Conservation (phyloP, 2,329 filamentous ascomycete genomes). For the Karstenula rhodostoma region DNA sequence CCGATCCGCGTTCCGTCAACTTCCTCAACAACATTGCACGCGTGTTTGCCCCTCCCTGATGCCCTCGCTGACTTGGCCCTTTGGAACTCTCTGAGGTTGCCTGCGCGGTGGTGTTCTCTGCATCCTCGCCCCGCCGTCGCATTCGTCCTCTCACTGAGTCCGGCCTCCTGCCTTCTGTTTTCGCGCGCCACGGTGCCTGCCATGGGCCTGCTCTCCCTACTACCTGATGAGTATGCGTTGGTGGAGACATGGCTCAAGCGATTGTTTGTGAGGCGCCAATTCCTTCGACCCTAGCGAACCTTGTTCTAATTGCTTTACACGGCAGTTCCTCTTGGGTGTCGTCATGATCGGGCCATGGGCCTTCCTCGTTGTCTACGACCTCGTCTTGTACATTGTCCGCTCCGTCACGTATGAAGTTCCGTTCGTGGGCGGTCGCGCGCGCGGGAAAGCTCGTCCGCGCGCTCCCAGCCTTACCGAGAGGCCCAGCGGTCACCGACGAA, state of each 20-base stretch:
- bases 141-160: neutral
- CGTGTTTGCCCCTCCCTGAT: neutral
- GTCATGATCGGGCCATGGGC: constrained; percentile 69
- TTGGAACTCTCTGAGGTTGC: neutral
- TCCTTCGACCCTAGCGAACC: constrained; percentile 27
- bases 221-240: constrained; percentile 64
- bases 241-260: constrained; percentile 70
- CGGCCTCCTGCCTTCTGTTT: neutral
- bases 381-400: constrained; percentile 68
- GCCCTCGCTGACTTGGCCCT: neutral
- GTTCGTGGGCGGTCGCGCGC: constrained; percentile 66
- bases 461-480: constrained; percentile 69
- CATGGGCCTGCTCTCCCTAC: constrained; percentile 72
- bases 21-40: constrained; percentile 4
- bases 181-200: constrained; percentile 4
- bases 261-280: constrained; percentile 63
- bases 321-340: constrained; percentile 66
- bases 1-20: neutral
- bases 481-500: constrained; percentile 58
- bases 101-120: neutral
- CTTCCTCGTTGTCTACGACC: constrained; percentile 69
- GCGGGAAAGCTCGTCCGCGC: constrained; percentile 66
- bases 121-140: neutral
- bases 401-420: constrained; percentile 66
- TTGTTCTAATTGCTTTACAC: no score